Percentiles rank a stretch among this genome's conserved stretches.
phyloP scores from a whole-genome alignment of 495 filamentous ascomycete species.

The Astrothelium macrocarpum region DNA sequence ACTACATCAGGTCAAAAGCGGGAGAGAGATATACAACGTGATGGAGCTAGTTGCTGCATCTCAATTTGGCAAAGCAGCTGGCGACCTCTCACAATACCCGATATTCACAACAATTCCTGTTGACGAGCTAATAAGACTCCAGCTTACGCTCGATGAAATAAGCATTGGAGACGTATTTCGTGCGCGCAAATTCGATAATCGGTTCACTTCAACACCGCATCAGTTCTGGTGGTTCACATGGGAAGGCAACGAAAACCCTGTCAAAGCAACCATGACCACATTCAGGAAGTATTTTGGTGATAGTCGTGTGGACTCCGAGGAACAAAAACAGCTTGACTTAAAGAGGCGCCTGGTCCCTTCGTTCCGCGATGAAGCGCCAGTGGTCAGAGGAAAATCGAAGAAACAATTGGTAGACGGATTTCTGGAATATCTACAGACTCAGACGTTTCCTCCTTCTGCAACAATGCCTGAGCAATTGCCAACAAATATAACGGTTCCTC shows the following conservation, averaged over 20 bases:
- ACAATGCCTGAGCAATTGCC: too few relatives aligned
- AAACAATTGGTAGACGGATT: too few relatives aligned
- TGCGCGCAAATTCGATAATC: not conserved
- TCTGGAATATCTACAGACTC: too few relatives aligned
- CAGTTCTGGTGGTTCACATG: not conserved
- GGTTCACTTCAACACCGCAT: not conserved
- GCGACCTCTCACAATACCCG: not conserved
- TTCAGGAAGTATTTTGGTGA: not conserved
- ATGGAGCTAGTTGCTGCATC: not conserved
- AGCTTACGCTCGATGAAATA: not conserved
- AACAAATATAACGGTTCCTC: too few relatives aligned
- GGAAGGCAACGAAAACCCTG: not conserved
- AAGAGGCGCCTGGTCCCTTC: not conserved
- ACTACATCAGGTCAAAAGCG: not conserved
- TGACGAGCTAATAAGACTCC: too few relatives aligned
- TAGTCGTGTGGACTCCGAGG: not conserved
- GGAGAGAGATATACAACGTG: not conserved
- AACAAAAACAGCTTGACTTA: not conserved
- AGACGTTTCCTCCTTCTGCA: too few relatives aligned
- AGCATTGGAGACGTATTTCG: not conserved
- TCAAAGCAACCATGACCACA: not conserved
- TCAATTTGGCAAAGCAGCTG: not conserved
- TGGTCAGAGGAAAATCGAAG: not conserved
- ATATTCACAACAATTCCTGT: not conserved
- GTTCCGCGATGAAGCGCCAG: too few relatives aligned